Evolutionary conservation across 805 yeast species (phyloP), one percentile per base, ranked within the genome.

Genomic region (Candida xyloterini): DNA sequence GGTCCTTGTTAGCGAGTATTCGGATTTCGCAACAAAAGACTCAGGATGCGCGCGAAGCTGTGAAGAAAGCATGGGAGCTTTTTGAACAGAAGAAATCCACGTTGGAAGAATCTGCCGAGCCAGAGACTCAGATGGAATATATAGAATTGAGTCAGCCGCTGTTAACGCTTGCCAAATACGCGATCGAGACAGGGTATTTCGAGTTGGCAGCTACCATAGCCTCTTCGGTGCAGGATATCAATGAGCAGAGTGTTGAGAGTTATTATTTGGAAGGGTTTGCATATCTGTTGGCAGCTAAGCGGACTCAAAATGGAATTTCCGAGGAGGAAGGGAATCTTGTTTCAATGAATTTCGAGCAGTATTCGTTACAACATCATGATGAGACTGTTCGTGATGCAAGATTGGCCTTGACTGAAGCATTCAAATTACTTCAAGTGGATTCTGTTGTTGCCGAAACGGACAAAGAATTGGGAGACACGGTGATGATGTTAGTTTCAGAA

Each of bases 201-300:
- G 95, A 85, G 27, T 53, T 72, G 13, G 85, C 85, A 3, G 66
- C 77, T 3, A 72, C 74, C n/a, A 79, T 88, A n/a, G 71, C 88
- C 10, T 65, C 73, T 13, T 72, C 73, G 18, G 70, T 82, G 13
- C 81, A 82, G 52, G 91, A 84, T 44, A 76, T 91, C 32, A 89
- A 91, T 63, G 97, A 91, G 52, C 82, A 80, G 52, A 78, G 87
- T 45, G 68, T 87, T 42, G 98, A 93, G 54, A 73, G 82, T 27
- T 84, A 76, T 56, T 93, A 93, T 59, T 66, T 89, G 48, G 95
- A 87, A 55, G 95, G 93, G 0, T 77, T 90, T 53, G 79, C 93
- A 0, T 72, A 81, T 54, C 59, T 78, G 46, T 63, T 84, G 37
- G 60, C 65, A 13, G 66, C 73, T n/a, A 66, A 70, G 15, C 47